Base-by-base conservation (phyloP, 768 basidiomycete genomes). In the Russula brevipes region DNA sequence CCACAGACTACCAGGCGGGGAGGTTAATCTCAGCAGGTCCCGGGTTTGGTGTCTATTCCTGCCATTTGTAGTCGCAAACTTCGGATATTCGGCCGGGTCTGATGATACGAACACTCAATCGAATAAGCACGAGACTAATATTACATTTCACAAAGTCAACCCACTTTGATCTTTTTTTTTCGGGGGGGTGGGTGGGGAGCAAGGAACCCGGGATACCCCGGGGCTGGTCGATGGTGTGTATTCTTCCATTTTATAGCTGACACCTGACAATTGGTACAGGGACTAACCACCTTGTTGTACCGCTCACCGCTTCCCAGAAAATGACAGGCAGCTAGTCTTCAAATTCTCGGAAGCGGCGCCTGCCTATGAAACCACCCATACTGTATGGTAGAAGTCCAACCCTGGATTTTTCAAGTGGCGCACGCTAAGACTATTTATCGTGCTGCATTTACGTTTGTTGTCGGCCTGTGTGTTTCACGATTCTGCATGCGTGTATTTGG, bases 1-100 rank as follows among this genome's bases (percentile, higher is more conserved):
- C 65, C 67, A 14, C 54, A 51, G 24, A n/a, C 52, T 8, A 36
- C 35, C 2, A 55, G 46, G 47, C 51, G 56, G 3, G 30, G 61
- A 14, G 45, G 53, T 35, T 61, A 50, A 62, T 52, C 8, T 53
- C 36, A 24, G 14, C 41, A 2, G 14, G 51, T 31, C 44, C 49
- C 31, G 33, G 19, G 35, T 53, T 47, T 19, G 14, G 38, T 35
- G 19, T 17, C n/a, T 1, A 16, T 6, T n/a, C 2, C 17, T 39
- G 36, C 45, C 24, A 11, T 55, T 16, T 39, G 36, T 45, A 49
- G 1, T 30, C 31, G 42, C 30, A 56, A 5, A 4, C n/a, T 56
- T 45, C 31, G 24, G 44, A 7, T 1, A 19, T 44, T 44, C 12
- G 45, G 36, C 24, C 30, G 19, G 14, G 19, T 30, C 54, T 24